Evolutionary conservation across 768 basidiomycete genomes (phyloP).

Genomic region (Leccinum ochraceum): DNA sequence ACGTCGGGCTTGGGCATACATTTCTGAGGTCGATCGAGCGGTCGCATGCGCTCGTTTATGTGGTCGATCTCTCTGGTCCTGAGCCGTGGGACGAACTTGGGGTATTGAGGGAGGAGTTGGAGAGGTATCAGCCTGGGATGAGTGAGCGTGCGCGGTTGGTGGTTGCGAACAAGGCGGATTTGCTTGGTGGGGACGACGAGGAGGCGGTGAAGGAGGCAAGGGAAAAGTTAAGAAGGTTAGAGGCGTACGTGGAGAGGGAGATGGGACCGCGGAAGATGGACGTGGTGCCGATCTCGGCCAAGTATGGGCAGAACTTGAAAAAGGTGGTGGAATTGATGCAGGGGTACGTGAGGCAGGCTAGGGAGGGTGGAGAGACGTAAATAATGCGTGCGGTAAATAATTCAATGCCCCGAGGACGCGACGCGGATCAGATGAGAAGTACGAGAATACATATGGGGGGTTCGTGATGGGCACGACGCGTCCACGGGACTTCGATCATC

Average conservation of each 20-base stretch:
- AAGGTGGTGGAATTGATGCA: conserved; percentile 70
- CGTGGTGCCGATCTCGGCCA: conserved; percentile 83
- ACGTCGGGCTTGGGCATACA: conserved; percentile 91
- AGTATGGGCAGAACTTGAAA: conserved; percentile 78
- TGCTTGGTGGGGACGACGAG: conserved; percentile 57
- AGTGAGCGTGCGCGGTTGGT: conserved; percentile 77
- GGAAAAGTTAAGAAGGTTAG: conserved; percentile 55
- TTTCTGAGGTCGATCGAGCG: conserved; percentile 94
- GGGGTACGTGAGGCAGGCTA: conserved; percentile 58
- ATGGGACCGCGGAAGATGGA: conserved; percentile 48
- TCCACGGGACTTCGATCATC: not conserved
- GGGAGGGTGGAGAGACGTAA: conserved; percentile 14
- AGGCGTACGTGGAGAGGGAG: conserved; percentile 53
- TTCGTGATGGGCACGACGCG: not conserved
- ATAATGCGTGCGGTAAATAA: not conserved
- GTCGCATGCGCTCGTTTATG: conserved; percentile 85
- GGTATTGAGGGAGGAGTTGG: conserved; percentile 78
- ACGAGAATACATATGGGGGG: not conserved
- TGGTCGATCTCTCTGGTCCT: conserved; percentile 80
- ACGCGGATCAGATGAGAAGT: not conserved
- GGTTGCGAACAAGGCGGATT: conserved; percentile 94
- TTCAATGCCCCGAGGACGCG: not conserved
- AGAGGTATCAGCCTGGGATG: conserved; percentile 79
- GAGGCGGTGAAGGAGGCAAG: conserved; percentile 53
- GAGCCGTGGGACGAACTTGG: conserved; percentile 78